Conservation (phyloP, 495 filamentous ascomycete genomes). For the Friedmanniomyces simplex region DNA sequence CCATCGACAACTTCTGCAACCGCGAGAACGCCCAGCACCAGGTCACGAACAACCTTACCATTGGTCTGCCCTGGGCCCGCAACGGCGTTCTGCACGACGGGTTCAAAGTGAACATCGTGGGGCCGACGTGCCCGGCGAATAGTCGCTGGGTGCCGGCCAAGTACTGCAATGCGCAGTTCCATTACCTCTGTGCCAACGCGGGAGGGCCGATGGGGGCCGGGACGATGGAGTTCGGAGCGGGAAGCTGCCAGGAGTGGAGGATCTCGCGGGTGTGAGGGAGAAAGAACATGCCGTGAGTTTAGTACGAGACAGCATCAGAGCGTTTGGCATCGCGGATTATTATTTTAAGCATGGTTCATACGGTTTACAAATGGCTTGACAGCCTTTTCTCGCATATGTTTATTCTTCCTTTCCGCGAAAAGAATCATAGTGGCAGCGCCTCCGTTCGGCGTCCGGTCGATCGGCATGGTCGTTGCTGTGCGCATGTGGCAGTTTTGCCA, state of each 20-base stretch:
- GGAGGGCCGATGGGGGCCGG: not conserved
- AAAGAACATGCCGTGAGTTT: too few relatives aligned
- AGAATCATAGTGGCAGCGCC: too few relatives aligned
- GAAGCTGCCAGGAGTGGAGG: not conserved
- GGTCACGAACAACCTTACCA: not conserved
- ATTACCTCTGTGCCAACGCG: not conserved
- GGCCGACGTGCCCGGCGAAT: not conserved
- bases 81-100: not conserved
- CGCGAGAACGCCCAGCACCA: not conserved
- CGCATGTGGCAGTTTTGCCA: too few relatives aligned
- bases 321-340: too few relatives aligned
- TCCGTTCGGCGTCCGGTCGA: too few relatives aligned
- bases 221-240: not conserved
- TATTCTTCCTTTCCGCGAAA: too few relatives aligned
- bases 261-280: not conserved
- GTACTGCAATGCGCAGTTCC: conserved; percentile 7
- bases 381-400: too few relatives aligned
- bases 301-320: too few relatives aligned
- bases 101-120: not conserved
- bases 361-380: too few relatives aligned
- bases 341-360: too few relatives aligned
- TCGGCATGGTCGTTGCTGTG: too few relatives aligned
- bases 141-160: not conserved
- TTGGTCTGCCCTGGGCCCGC: not conserved
- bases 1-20: conserved; percentile 2